Base-by-base conservation (phyloP, 2,329 filamentous ascomycete genomes). In the Trichoderma pleuroti region DNA sequence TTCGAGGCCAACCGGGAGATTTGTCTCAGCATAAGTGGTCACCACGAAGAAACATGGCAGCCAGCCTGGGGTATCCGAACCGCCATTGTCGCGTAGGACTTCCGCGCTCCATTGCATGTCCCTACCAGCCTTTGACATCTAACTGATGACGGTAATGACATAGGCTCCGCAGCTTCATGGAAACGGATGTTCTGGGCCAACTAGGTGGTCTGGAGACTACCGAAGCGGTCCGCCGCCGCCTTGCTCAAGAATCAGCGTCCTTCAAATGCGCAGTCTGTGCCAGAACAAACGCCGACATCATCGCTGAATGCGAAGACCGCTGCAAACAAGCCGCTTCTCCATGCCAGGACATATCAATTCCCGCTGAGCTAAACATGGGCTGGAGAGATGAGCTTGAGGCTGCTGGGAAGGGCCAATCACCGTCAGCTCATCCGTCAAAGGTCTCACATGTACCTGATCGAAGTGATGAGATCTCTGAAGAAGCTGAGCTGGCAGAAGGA, bases 11-110 rank as follows among this genome's bases (percentile, higher is more conserved):
- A 99, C 80, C 90, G 96, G 74, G 95, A 98, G 84, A 98, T 99
- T 76, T 99, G 96, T 79, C 88, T 99, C 18, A 93, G 90, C 76
- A 99, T 98, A 77, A 93, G 90, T 66, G 95, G 94, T 2, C 95
- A 98, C 81, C 96, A 99, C 82, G 96, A 98, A 80, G 96, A 98
- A 84, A 97, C 93, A 18, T 99, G 96, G 96, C 95, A 98, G 86
- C 96, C 96, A 0, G 96, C 96, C 0, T 99, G 96, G 96, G 96
- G 96, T 0, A 91, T 99, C 11, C 87, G 96, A 72, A 98, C 96
- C 5, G 95, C 96, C 18, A 83, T 99, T 8, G 87, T 90, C 54
- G 89, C 89, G 82, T 83, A 78, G 49, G 80, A 76, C 54, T 28
- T 59, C 42, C 46, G 21, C 60, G 62, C 46, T 60, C 65, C 18